phyloP scores from a whole-genome alignment of 352 stramenopile species.

The Halophytophthora batemanensis region DNA sequence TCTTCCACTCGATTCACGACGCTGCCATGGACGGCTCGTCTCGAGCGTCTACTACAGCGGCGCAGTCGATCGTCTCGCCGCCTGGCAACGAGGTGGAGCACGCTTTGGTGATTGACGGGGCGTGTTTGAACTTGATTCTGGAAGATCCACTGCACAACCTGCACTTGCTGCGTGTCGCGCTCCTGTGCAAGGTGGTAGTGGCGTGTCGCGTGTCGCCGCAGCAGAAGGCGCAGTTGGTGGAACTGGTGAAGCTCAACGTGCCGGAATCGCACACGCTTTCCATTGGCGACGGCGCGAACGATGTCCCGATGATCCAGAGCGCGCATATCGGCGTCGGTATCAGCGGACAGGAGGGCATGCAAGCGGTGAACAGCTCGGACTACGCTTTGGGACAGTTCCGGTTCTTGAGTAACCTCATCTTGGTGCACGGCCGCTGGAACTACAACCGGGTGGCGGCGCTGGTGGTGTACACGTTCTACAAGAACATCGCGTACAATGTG shows the following conservation, averaged over 20 bases:
- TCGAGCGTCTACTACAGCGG: conserved; percentile 14
- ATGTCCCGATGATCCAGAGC: conserved; percentile 90
- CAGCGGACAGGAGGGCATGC: conserved; percentile 97
- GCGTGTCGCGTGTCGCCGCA: conserved; percentile 96
- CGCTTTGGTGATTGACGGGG: conserved; percentile 95
- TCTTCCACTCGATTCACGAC: conserved; percentile 71
- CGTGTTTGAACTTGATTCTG: conserved; percentile 81
- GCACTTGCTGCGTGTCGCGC: conserved; percentile 77
- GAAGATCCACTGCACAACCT: conserved; percentile 71
- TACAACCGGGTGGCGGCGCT: conserved; percentile 86
- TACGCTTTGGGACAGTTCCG: conserved; percentile 84
- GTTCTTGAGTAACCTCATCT: conserved; percentile 68
- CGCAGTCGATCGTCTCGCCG: conserved; percentile 26
- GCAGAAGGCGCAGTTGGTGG: conserved; percentile 98
- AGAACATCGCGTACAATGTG: conserved; percentile 91
- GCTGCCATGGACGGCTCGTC: conserved; percentile 14
- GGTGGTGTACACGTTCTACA: conserved; percentile 90
- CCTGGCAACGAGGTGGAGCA: conserved; percentile 42
- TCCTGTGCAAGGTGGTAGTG: conserved; percentile 95
- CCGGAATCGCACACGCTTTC: conserved; percentile 81
- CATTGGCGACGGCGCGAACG: conserved; percentile 90
- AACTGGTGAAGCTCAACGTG: conserved; percentile 91
- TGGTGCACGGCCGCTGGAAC: conserved; percentile 85
- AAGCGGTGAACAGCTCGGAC: conserved; percentile 90
- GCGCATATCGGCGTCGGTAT: conserved; percentile 91